phyloP scores from a whole-genome alignment of 352 stramenopile genomes.

The Lagenidium giganteum region DNA sequence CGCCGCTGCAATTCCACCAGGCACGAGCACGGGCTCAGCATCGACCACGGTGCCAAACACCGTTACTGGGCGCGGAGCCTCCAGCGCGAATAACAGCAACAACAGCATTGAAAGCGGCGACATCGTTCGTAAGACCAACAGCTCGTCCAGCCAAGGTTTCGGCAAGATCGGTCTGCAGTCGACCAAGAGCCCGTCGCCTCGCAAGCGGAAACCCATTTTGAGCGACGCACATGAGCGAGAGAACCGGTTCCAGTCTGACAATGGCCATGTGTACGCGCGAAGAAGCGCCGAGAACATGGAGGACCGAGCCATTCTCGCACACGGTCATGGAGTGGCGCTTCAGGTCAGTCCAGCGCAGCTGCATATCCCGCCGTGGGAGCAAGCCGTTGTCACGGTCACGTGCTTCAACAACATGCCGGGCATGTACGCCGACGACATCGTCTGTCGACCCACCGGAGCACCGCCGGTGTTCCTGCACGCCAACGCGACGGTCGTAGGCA shows the following conservation, averaged over 20 bases:
- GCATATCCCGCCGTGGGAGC: conserved; percentile 52
- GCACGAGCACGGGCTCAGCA: background rate
- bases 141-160: too few species aligned
- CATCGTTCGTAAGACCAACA: background rate
- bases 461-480: conserved; percentile 62
- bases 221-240: conserved; percentile 32
- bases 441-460: conserved; percentile 37
- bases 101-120: background rate
- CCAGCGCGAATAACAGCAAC: too few species aligned
- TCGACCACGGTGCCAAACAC: background rate
- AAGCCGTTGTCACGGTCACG: conserved; percentile 38
- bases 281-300: conserved; percentile 34
- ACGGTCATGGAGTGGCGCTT: conserved; percentile 54
- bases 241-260: conserved; percentile 52
- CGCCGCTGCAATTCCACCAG: background rate
- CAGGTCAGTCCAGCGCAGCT: conserved; percentile 24
- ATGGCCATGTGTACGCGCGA: conserved; percentile 35
- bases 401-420: conserved; percentile 82
- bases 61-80: too few species aligned
- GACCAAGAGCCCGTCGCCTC: background rate
- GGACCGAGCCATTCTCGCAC: conserved; percentile 36
- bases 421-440: conserved; percentile 54
- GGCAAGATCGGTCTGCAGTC: conserved; percentile 2
- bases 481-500: conserved; percentile 46
- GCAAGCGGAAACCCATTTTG: conserved; percentile 26